Base-by-base conservation (phyloP, 192 early-diverging fungal genomes). In the Coemansia sp. region DNA sequence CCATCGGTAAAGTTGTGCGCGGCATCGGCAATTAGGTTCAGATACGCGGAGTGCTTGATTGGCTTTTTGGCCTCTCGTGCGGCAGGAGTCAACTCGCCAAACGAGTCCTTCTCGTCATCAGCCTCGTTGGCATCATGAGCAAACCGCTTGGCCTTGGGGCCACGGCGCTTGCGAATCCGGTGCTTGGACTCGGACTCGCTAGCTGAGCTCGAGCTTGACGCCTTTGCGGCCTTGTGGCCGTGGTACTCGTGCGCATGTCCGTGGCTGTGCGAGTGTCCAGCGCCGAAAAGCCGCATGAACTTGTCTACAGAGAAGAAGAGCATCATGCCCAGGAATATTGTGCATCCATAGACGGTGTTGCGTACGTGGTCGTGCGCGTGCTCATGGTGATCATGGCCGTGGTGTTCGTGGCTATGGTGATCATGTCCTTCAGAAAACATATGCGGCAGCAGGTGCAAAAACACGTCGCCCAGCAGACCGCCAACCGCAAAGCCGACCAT, bases 1-100 rank as follows among this genome's bases (percentile, higher is more conserved):
- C 92, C 92, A 56, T 94, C 92, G 5, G 92, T 91, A 60, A 92
- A 90, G 68, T 90, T 91, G 82, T 94, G 92, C 10, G 91, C 84
- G 11, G 86, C 85, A 63, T 89, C 88, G 14, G 92, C 92, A 45
- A 94, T 83, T n/a, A 91, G 72, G 60, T 94, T 90, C 49, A 93
- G 60, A 54, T 91, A 90, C 3, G 92, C 91, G 3, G 86, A 86
- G 6, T 88, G 63, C 62, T 86, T 89, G 76, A 89, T 81, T 45
- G 44, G 73, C 45, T 49, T 32, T 38, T 64, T 64, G 43, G 21
- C 55, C n/a, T 55, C 58, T 18, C 46, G 33, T 33, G 53, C 60
- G 5, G 58, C 54, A 23, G 29, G 29, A 21, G 12, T 10, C 18
- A 50, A 4, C n/a, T 44, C 40, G 38, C 62, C 62, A 11, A 58